A percentile compares a stretch with the other conserved stretches of the same genome.
Conservation (phyloP, 73 alveolate genomes). For the Tetrahymena elliotti region DNA sequence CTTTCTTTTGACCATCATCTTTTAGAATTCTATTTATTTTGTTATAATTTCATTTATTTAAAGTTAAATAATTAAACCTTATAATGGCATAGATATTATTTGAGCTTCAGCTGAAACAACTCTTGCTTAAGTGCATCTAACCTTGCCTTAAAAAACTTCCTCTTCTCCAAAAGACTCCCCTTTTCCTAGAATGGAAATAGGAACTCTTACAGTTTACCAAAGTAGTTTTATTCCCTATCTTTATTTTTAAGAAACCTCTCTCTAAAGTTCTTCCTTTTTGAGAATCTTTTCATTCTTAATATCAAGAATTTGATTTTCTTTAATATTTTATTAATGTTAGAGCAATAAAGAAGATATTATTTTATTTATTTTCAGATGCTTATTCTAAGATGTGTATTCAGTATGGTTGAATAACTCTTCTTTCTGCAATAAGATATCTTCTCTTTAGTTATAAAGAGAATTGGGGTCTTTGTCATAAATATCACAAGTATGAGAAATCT, state of each 20-base stretch:
- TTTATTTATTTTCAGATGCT: neutral
- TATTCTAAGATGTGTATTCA: neutral
- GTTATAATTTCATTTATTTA: neutral
- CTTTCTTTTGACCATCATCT: neutral
- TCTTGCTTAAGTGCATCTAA: neutral
- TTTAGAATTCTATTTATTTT: neutral
- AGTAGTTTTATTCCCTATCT: neutral
- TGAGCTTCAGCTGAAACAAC: neutral
- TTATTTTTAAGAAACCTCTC: neutral
- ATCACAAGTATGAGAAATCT: neutral
- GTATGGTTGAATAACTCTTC: neutral
- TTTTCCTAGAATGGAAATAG: neutral
- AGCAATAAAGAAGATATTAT: neutral
- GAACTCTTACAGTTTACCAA: neutral
- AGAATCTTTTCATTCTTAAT: neutral
- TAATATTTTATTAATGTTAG: neutral
- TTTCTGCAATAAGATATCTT: neutral
- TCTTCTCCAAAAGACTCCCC: neutral
- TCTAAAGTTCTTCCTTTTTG: neutral
- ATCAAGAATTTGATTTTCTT: neutral
- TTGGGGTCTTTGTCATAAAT: neutral
- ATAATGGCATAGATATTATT: neutral
- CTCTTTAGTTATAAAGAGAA: neutral
- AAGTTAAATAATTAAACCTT: neutral
- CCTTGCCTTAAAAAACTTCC: neutral